phyloP scores from a whole-genome alignment of 2,329 filamentous ascomycete species.

The Claviceps sp. region DNA sequence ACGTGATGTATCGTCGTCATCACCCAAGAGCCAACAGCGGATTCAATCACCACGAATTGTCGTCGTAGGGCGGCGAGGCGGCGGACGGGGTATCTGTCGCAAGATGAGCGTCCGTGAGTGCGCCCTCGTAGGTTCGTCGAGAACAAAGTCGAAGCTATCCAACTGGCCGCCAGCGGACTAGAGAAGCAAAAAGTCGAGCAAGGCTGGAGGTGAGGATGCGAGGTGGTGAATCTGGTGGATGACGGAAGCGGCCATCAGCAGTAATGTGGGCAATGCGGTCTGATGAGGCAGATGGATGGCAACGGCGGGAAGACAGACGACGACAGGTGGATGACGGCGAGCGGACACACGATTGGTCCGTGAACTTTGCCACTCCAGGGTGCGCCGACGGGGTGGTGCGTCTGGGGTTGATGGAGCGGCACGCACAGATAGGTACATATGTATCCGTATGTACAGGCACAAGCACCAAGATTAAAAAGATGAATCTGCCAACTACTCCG shows the following conservation, averaged over 20 bases:
- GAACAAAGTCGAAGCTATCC: not conserved
- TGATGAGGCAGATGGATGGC: not conserved
- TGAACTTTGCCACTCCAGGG: slow-evolving; percentile 1
- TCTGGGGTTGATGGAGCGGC: no score
- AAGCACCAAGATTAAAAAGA: no score
- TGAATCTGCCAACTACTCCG: no score
- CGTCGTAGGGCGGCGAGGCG: no score
- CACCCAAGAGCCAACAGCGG: not conserved
- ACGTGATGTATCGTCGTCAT: not conserved
- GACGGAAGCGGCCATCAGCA: not conserved
- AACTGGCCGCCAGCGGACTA: slow-evolving; percentile 6
- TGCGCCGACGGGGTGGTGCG: not conserved
- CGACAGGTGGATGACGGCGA: not conserved
- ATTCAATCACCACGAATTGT: no score
- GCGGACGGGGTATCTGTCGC: no score
- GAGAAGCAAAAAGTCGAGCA: not conserved
- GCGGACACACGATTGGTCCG: slow-evolving; percentile 4
- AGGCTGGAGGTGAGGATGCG: not conserved
- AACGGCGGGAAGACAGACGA: not conserved
- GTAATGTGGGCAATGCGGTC: not conserved
- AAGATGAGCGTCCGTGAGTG: no score
- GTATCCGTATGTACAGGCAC: no score
- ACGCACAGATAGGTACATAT: no score
- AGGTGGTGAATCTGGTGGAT: not conserved
- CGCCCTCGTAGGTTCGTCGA: no score